Evolutionary conservation across 768 basidiomycete species (phyloP).

Genomic region (Tubosaeta brunneosetosa): DNA sequence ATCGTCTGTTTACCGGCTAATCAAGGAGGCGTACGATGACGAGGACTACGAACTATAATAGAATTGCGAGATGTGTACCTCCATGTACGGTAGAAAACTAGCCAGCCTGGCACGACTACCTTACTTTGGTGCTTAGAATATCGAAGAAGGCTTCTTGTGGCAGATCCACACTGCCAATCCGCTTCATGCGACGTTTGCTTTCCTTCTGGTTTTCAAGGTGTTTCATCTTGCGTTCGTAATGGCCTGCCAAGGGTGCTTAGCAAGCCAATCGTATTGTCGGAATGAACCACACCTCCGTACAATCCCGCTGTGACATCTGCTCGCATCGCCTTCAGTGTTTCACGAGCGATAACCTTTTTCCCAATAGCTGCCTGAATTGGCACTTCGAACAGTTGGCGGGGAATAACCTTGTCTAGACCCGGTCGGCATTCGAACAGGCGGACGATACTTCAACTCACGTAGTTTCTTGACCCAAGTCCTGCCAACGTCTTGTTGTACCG

Average conservation of each 20-base stretch:
- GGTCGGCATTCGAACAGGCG: background rate
- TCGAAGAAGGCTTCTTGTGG: conserved; percentile 97
- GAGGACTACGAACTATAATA: conserved; percentile 73
- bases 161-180: conserved; percentile 80
- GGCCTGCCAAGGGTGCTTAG: conserved; percentile 42
- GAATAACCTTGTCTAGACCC: conserved; percentile 78
- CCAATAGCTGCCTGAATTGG: conserved; percentile 94
- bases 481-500: conserved; percentile 68
- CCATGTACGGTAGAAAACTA: background rate
- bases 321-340: conserved; percentile 79
- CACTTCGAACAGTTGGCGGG: conserved; percentile 88
- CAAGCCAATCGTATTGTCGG: background rate
- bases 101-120: conserved; percentile 6
- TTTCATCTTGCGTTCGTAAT: conserved; percentile 91
- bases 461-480: conserved; percentile 88
- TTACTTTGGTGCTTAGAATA: conserved; percentile 63
- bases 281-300: conserved; percentile 63
- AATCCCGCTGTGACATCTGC: conserved; percentile 93
- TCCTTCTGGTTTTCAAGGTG: conserved; percentile 89
- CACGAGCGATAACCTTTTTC: conserved; percentile 81
- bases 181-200: conserved; percentile 85
- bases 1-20: conserved; percentile 84
- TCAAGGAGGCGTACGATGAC: conserved; percentile 95
- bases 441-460: conserved; percentile 44
- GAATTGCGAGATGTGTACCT: background rate